Percentiles rank a stretch among this genome's conserved stretches.
Conservation (phyloP, 75 land plant genomes). For the Ceratopteris richardii region DNA sequence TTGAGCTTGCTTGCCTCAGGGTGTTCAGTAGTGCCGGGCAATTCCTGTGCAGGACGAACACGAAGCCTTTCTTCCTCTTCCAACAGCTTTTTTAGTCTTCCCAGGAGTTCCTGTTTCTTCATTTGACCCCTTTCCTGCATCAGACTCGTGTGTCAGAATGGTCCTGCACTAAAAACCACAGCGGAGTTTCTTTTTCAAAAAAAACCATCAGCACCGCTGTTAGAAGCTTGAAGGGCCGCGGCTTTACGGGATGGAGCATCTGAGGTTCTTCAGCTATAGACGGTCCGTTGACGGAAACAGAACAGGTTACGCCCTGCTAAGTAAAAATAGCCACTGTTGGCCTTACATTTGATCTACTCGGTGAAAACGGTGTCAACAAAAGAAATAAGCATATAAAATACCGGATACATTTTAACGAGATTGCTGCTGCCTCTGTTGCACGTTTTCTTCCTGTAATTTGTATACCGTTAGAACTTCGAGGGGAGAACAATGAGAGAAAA, state of each 20-base stretch:
- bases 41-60: slow-evolving; percentile 38
- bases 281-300: too few relatives aligned
- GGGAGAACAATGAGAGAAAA: too few relatives aligned
- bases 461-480: too few relatives aligned
- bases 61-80: slow-evolving; percentile 28
- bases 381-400: too few relatives aligned
- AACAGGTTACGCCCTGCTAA: too few relatives aligned
- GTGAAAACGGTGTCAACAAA: too few relatives aligned
- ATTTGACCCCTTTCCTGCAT: slow-evolving; percentile 37
- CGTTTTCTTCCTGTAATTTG: not conserved
- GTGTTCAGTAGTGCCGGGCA: slow-evolving; percentile 53
- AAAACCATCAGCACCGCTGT: slow-evolving; percentile 95
- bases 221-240: slow-evolving; percentile 73
- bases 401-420: too few relatives aligned
- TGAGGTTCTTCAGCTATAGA: slow-evolving; percentile 14
- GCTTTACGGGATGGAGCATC: slow-evolving; percentile 10
- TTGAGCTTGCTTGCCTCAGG: slow-evolving; percentile 44
- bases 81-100: slow-evolving; percentile 19
- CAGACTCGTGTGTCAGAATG: too few relatives aligned
- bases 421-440: not conserved
- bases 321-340: too few relatives aligned
- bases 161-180: too few relatives aligned
- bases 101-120: slow-evolving; percentile 34
- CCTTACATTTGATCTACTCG: too few relatives aligned
- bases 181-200: too few relatives aligned